A percentile compares a stretch with the other conserved stretches of the same genome.
These are phyloP conservation scores for Mikania micrantha DNA, from an alignment of 129 eudicot genomes.

Conservation along the genomic window DNA sequence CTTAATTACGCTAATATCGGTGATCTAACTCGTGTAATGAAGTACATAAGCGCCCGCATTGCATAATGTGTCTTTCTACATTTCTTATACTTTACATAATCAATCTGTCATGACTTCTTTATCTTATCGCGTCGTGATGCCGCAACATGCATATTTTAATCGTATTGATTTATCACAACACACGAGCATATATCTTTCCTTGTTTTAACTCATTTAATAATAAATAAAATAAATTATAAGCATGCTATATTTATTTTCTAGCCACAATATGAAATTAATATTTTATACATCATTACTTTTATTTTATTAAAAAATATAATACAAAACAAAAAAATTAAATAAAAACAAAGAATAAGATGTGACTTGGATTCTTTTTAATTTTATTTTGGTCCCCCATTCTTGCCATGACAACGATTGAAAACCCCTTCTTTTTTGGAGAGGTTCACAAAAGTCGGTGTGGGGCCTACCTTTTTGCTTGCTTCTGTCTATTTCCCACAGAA, in stretches of 20 bases:
- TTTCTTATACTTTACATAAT: too few species aligned
- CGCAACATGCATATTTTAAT: too few species aligned
- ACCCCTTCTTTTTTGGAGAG: conserved; percentile 35
- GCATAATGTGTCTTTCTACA: too few species aligned
- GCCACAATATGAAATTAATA: neutral
- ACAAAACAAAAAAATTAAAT: neutral
- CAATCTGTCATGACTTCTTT: too few species aligned
- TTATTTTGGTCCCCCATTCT: conserved; percentile 29
- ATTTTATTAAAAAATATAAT: neutral
- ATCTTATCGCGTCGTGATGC: too few species aligned
- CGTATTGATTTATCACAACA: too few species aligned
- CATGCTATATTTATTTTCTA: neutral
- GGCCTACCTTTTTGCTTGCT: conserved; percentile 24
- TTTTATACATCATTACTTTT: neutral
- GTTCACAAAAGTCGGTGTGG: conserved; percentile 38
- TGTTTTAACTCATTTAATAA: neutral
- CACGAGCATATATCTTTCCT: too few species aligned
- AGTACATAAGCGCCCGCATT: too few species aligned
- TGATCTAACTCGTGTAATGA: too few species aligned
- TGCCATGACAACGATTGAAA: conserved; percentile 31
- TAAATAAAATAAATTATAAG: neutral
- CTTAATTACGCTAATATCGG: too few species aligned
- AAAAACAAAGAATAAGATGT: conserved; percentile 11
- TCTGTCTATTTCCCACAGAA: conserved; percentile 39
- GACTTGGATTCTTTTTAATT: conserved; percentile 34